These are phyloP conservation scores for Aspergillus sergii DNA, from an alignment of 2,329 filamentous ascomycete species.

Conservation along the genomic window DNA sequence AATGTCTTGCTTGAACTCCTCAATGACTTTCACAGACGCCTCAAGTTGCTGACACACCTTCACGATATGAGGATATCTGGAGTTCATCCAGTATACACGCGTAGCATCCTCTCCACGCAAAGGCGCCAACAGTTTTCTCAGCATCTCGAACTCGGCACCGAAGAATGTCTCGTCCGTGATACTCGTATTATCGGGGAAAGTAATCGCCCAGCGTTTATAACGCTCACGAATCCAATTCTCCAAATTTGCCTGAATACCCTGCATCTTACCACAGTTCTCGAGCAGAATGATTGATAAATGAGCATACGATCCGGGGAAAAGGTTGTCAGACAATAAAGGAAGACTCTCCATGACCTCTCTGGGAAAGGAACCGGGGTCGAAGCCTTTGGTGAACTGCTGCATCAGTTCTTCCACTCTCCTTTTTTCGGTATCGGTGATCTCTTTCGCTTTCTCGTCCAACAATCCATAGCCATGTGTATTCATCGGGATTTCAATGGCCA, in stretches of 20 bases:
- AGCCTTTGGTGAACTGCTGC: constrained; percentile 22
- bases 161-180: constrained; percentile 23
- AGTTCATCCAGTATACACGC: constrained; percentile 23
- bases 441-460: constrained; percentile 15
- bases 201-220: constrained; percentile 8
- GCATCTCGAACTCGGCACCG: constrained; percentile 23
- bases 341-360: constrained; percentile 14
- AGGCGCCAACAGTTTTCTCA: constrained; percentile 26
- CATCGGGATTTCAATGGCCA: constrained; percentile 15
- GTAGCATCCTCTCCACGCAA: constrained; percentile 20
- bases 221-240: constrained; percentile 63
- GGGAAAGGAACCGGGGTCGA: constrained; percentile 21
- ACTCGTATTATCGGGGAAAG: constrained; percentile 5
- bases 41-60: constrained; percentile 20
- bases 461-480: constrained; percentile 9
- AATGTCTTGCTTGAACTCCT: constrained; percentile 25
- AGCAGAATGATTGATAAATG: constrained; percentile 29
- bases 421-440: constrained; percentile 15
- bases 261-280: constrained; percentile 58
- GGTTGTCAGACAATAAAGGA: constrained; percentile 8
- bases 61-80: constrained; percentile 9
- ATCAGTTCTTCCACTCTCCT: constrained; percentile 18
- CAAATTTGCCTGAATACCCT: constrained; percentile 66
- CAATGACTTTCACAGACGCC: constrained; percentile 23
- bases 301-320: constrained; percentile 25